Base-by-base conservation (phyloP, 2,329 filamentous ascomycete genomes). In the Fusarium veterinarium region DNA sequence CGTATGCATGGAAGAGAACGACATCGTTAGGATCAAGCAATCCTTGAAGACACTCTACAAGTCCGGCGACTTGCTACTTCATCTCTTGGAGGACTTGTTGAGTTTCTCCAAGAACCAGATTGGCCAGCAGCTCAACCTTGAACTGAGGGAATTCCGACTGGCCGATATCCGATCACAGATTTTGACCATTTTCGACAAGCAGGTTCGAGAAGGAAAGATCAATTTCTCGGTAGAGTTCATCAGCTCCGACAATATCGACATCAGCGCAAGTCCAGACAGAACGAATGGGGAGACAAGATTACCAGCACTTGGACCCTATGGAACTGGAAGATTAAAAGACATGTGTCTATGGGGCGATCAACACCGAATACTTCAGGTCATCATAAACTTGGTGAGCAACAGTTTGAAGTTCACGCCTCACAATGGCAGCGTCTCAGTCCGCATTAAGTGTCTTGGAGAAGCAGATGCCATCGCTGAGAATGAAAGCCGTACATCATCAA, bases 101-200 rank as follows among this genome's bases (percentile, higher is more conserved):
- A 97, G 93, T 40, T 98, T 98, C 82, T 96, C 93, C 79, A 97
- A 97, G 82, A 97, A 98, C 77, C 94, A 97, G 81, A 95, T 97
- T 56, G 95, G 94, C 6, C 93, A 97, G 75, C 91, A 95, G 69
- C 84, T 97, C 46, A 91, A 86, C 44, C 85, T 97, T 2, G 94
- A 97, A 75, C 92, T 97, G 79, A 93, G 90, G 69, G 95, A 97
- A 76, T 98, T 98, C 76, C 87, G 92, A 13, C 80, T 98, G 33
- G 91, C 91, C n/a, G 95, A 98, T 72, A 90, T 97, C 69, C 91
- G 91, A 69, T 91, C 93, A 0, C 95, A 98, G 80, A 87, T 97
- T 17, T 81, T 93, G 23, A 93, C 93, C 11, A 97, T 97, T 57
- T 98, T 97, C 77, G 93, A 95, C 76, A 95, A 95, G 78, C 94